These are phyloP conservation scores for Fistulinella prunicolor DNA, from an alignment of 768 basidiomycete genomes.

Conservation along the genomic window DNA sequence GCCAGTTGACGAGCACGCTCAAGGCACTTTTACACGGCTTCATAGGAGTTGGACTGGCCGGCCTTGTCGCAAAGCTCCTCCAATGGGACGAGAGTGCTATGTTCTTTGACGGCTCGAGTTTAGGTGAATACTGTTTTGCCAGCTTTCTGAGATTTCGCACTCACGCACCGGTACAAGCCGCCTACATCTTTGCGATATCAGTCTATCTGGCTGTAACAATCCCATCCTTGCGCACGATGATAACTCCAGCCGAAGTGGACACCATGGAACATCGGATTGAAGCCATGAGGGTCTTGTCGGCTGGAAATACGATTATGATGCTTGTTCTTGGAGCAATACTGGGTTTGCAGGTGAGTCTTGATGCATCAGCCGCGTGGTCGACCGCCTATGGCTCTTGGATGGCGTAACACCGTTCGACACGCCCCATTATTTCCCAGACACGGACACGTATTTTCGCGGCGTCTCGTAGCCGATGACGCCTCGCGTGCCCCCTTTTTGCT, in stretches of 20 bases:
- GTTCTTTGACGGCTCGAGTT: conserved; percentile 89
- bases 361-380: conserved; percentile 1
- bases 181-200: conserved; percentile 71
- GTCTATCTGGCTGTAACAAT: conserved; percentile 84
- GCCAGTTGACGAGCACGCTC: background rate
- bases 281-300: conserved; percentile 77
- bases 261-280: conserved; percentile 66
- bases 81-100: conserved; percentile 91
- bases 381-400: background rate
- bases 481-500: background rate
- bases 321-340: conserved; percentile 64
- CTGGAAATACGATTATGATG: conserved; percentile 84
- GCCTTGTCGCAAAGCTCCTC: conserved; percentile 75
- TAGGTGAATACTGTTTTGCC: conserved; percentile 54
- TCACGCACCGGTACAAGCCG: conserved; percentile 44
- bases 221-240: conserved; percentile 74
- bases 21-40: conserved; percentile 88
- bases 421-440: conserved; percentile 9
- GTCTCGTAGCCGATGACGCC: conserved; percentile 10
- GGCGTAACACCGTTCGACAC: conserved; percentile 4
- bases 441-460: conserved; percentile 1
- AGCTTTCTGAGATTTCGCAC: background rate
- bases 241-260: conserved; percentile 53
- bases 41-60: conserved; percentile 72
- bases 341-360: conserved; percentile 60